Evolutionary conservation across 352 stramenopile genomes (phyloP).

Genomic region (Phytophthora sojae): DNA sequence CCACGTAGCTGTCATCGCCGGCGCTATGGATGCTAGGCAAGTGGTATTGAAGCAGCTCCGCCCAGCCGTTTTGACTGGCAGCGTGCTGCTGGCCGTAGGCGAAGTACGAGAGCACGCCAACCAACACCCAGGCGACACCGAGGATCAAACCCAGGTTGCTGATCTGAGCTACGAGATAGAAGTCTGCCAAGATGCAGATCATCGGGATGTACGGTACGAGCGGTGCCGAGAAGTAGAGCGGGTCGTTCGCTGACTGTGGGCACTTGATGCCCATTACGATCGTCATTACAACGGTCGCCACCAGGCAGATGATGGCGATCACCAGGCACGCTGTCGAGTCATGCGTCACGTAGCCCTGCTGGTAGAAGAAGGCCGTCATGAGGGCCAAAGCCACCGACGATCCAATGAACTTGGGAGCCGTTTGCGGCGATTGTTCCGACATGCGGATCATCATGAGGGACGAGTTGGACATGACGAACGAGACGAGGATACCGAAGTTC

Average conservation of each 20-base stretch:
- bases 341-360: constrained; percentile 50
- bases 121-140: constrained; percentile 44
- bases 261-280: constrained; percentile 50
- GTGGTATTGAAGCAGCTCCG: constrained; percentile 42
- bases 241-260: constrained; percentile 41
- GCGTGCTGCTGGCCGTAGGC: constrained; percentile 53
- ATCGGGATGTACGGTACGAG: constrained; percentile 55
- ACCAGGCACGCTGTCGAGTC: constrained; percentile 33
- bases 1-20: constrained; percentile 44
- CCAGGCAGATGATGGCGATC: constrained; percentile 45
- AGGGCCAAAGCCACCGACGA: constrained; percentile 30
- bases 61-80: constrained; percentile 50
- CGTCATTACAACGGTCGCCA: constrained; percentile 33
- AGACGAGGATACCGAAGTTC: constrained; percentile 70
- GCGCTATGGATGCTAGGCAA: constrained; percentile 38
- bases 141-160: constrained; percentile 48
- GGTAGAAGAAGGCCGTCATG: constrained; percentile 49
- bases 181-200: constrained; percentile 56
- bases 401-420: constrained; percentile 47
- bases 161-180: constrained; percentile 59
- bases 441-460: constrained; percentile 62
- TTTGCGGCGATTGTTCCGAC: constrained; percentile 38
- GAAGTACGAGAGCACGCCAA: constrained; percentile 57
- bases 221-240: constrained; percentile 45
- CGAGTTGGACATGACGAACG: constrained; percentile 76